Evolutionary conservation across 169 alveolate genomes (phyloP), one percentile per base, ranked within the genome.

Genomic region (Theileria parva): DNA sequence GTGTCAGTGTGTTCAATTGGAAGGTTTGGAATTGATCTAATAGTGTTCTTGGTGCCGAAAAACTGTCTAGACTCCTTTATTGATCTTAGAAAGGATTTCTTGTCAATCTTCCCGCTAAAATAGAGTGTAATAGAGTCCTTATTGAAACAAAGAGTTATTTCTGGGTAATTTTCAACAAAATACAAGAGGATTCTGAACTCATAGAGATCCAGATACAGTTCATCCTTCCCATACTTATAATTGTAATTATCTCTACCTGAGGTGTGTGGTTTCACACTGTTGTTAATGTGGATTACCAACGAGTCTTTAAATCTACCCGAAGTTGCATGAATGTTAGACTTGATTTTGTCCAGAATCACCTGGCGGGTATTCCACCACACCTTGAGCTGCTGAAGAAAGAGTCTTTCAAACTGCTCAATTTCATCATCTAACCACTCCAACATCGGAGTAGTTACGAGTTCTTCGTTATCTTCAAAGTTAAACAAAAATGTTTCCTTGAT

Each of bases 331-430:
- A 61, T 61, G 69, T n/a, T 61, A 2, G 37, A 32, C 80, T 71
- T 83, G 60, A 83, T 76, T 32, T 37, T 39, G 23, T 67, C 55
- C 44, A 75, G 50, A 21, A 48, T 21, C 25, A 34, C 4, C 68
- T 83, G 85, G 28, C 89, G 74, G 19, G 17, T 30, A n/a, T 23
- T 23, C 89, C 89, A 83, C 89, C 89, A 83, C 28, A 63, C 77
- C 68, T 75, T 83, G 2, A 76, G 77, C 44, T 76, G 80, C 55
- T 75, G 89, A 11, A 83, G 37, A 9, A 53, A 68, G 12, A 83
- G 44, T 17, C 44, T 13, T 32, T 83, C 89, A 30, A 76, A 61
- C 59, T 76, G 67, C 12, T 23, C 61, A 9, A 27, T 27, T n/a
- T 61, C 69, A 2, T 9, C 69, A 15, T 61, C 69, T 9, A 61